phyloP scores from a whole-genome alignment of 2,329 filamentous ascomycete species.

The Arthrobotrys sphaeroides region DNA sequence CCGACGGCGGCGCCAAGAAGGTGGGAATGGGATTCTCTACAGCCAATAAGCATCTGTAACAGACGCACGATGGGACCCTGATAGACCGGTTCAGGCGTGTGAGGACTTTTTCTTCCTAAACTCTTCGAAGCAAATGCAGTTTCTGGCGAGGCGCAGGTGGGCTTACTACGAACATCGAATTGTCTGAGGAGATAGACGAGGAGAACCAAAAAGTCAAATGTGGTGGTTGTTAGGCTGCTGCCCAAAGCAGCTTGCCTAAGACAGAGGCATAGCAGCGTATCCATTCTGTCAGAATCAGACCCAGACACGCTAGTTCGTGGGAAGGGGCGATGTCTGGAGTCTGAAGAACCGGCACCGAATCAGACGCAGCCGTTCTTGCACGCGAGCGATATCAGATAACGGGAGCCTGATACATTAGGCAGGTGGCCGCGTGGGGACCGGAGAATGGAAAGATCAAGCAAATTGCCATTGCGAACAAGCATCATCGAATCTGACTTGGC shows the following conservation, averaged over 20 bases:
- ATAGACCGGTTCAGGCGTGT: background rate
- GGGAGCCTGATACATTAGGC: constrained; percentile 40
- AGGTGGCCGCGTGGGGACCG: constrained; percentile 38
- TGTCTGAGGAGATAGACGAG: constrained; percentile 14
- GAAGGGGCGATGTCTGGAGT: background rate
- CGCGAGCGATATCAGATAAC: constrained; percentile 32
- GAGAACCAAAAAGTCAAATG: too few relatives aligned
- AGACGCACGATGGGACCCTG: constrained; percentile 28
- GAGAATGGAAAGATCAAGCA: background rate
- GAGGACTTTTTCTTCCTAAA: background rate
- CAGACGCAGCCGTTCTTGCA: constrained; percentile 16
- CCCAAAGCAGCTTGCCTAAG: constrained; percentile 5
- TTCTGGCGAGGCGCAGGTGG: constrained; percentile 38
- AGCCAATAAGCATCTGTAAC: constrained; percentile 32
- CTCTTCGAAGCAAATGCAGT: too few relatives aligned
- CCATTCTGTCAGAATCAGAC: background rate
- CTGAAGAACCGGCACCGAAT: constrained; percentile 18
- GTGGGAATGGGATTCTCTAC: background rate
- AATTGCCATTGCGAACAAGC: constrained; percentile 29
- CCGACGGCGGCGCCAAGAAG: constrained; percentile 12
- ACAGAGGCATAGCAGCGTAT: too few relatives aligned
- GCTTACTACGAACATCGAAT: constrained; percentile 25
- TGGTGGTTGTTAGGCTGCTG: constrained; percentile 36
- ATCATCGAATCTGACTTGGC: constrained; percentile 33
- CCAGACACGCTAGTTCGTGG: background rate